phyloP scores from a whole-genome alignment of 179 eudicot genomes.

The Beta lomatogona region DNA sequence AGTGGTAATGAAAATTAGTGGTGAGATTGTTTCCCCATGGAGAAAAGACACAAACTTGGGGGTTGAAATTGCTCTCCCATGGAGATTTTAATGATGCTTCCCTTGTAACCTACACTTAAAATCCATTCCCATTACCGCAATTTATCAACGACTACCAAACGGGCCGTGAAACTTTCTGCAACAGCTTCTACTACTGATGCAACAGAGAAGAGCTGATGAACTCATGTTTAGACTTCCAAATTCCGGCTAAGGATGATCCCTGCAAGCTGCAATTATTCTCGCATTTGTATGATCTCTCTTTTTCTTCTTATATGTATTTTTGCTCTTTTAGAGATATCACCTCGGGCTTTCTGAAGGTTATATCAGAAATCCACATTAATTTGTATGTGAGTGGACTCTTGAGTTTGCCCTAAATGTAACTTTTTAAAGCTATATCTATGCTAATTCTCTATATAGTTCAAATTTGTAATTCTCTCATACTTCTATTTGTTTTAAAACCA shows the following conservation, averaged over 20 bases:
- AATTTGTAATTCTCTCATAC: background rate
- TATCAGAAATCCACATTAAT: background rate
- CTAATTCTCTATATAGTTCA: background rate
- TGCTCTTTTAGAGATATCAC: background rate
- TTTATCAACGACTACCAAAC: too few relatives aligned
- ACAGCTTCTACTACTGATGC: constrained; percentile 28
- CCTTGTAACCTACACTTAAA: too few relatives aligned
- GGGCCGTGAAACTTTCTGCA: constrained; percentile 42
- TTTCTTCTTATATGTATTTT: background rate
- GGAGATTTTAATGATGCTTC: too few relatives aligned
- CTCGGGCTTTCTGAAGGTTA: background rate
- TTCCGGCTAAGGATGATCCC: background rate
- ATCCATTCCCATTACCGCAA: too few relatives aligned
- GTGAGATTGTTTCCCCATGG: too few relatives aligned
- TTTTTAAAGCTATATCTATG: background rate
- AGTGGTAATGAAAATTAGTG: too few relatives aligned
- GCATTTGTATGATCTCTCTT: background rate
- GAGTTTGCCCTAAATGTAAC: background rate
- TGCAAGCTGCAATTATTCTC: background rate
- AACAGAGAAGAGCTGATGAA: constrained; percentile 16
- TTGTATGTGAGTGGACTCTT: background rate
- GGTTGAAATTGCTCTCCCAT: too few relatives aligned
- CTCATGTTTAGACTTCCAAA: constrained; percentile 1
- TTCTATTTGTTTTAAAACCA: background rate
- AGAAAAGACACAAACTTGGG: too few relatives aligned